A percentile compares a stretch with the other conserved stretches of the same genome.
Conservation (phyloP, 352 stramenopile species). For the Globisporangium radiosum region DNA sequence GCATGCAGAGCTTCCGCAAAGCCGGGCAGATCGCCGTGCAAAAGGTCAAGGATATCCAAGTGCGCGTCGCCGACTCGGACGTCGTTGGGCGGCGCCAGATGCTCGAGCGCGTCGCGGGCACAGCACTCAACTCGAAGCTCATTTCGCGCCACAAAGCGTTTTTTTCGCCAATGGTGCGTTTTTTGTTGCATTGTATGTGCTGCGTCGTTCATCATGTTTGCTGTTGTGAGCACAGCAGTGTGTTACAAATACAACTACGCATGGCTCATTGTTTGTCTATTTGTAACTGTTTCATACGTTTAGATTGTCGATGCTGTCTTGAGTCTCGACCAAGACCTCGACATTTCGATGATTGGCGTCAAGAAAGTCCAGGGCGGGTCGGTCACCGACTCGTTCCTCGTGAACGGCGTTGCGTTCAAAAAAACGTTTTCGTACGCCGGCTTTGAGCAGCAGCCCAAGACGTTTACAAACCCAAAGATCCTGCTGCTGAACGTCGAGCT, state of each 20-base stretch:
- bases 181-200: neutral
- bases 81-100: conserved; percentile 77
- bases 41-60: conserved; percentile 80
- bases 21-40: conserved; percentile 77
- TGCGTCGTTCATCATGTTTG: neutral
- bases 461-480: conserved; percentile 95
- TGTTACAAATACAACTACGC: conserved; percentile 10
- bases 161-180: conserved; percentile 94
- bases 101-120: conserved; percentile 91
- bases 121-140: conserved; percentile 98
- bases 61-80: conserved; percentile 79
- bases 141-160: conserved; percentile 96
- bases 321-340: conserved; percentile 85
- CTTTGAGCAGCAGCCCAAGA: conserved; percentile 99
- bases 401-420: conserved; percentile 98
- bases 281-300: too few species aligned
- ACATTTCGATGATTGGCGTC: conserved; percentile 92
- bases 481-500: conserved; percentile 98
- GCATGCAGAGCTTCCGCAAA: conserved; percentile 69
- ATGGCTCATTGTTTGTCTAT: too few species aligned
- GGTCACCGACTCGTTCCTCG: conserved; percentile 96
- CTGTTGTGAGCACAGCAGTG: neutral
- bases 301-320: conserved; percentile 93
- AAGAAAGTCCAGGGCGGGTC: conserved; percentile 98
- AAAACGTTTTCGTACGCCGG: conserved; percentile 99